phyloP scores from a whole-genome alignment of 176 grass and related monocot genomes.

The Pontederia crassipes region DNA sequence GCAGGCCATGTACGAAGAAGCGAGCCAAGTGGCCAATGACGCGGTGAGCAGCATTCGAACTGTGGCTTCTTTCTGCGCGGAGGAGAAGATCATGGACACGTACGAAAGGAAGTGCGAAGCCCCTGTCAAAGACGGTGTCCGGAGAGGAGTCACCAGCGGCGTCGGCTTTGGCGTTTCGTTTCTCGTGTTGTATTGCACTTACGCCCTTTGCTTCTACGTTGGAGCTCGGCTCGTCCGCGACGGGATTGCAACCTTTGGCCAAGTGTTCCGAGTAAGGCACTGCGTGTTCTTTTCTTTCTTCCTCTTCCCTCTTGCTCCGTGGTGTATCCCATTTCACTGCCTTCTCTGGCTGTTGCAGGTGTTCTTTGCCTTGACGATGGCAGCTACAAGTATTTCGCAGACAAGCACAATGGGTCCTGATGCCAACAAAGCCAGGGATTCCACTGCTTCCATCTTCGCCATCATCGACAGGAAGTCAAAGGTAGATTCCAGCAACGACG shows the following conservation, averaged over 20 bases:
- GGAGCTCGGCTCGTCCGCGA: constrained; percentile 49
- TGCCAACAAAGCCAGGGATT: constrained; percentile 61
- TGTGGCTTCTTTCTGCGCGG: constrained; percentile 62
- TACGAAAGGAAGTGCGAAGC: constrained; percentile 63
- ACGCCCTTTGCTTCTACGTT: constrained; percentile 67
- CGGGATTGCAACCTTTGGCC: constrained; percentile 33
- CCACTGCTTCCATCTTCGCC: constrained; percentile 58
- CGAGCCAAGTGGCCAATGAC: constrained; percentile 73
- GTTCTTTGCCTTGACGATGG: constrained; percentile 57
- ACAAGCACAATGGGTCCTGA: constrained; percentile 65
- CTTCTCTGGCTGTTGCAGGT: constrained; percentile 29
- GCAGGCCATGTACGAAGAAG: constrained; percentile 70
- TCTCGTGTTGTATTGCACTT: constrained; percentile 50
- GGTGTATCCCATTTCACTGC: constrained; percentile 3
- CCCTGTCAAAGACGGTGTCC: constrained; percentile 47
- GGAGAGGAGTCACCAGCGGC: constrained; percentile 50
- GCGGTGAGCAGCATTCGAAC: constrained; percentile 67
- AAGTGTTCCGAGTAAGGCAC: constrained; percentile 57
- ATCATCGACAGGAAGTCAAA: constrained; percentile 59
- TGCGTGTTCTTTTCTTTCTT: constrained; percentile 3
- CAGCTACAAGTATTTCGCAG: constrained; percentile 55
- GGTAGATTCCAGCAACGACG: constrained; percentile 43
- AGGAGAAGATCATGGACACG: constrained; percentile 43
- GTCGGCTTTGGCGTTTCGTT: constrained; percentile 74
- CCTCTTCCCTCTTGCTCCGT: background rate